Evolutionary conservation across 257 asterid genomes (phyloP), one percentile per base, ranked within the genome.

Genomic region (Fraxinus excelsior): DNA sequence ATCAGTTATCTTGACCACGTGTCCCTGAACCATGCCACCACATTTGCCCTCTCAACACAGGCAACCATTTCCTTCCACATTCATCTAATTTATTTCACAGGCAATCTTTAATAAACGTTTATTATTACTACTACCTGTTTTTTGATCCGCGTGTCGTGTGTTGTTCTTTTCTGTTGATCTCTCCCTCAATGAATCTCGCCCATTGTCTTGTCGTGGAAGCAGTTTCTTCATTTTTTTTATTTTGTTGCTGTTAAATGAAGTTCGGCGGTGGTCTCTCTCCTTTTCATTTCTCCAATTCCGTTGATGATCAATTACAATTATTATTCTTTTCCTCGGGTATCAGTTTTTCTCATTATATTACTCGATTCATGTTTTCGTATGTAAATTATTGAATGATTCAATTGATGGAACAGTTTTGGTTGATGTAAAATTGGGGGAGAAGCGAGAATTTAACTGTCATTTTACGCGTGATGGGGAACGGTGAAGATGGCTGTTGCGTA

Each of bases 401-500:
- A 7, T 34, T 60, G 31, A 9, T 76, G 80, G 68, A 82, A 78
- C 66, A 77, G 88, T 77, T 83, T 62, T 78, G 80, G 81, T 74
- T 81, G 86, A 73, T 51, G 76, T 73, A 51, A 73, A 71, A 79
- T 83, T 35, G 77, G 37, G 69, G 82, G 81, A 53, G 77, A 80
- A 80, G 69, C 71, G 18, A 29, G 84, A 72, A 69, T 75, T 58
- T 40, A 71, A 70, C 68, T 32, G 28, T 21, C 21, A 4, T 73
- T 42, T 51, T 56, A 70, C 51, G 35, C 53, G 49, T 76, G 75
- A 91, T 85, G 94, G 89, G 82, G 76, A 81, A 73, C 80, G 75
- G 79, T 66, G 82, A 77, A 71, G 64, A 78, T 67, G 89, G 82
- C 58, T 75, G 87, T 72, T 85, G 82, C 78, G 77, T 90, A 21